These are phyloP conservation scores for Cyclostephanos tholiformis DNA, from an alignment of 108 stramenopile species.

Conservation along the genomic window DNA sequence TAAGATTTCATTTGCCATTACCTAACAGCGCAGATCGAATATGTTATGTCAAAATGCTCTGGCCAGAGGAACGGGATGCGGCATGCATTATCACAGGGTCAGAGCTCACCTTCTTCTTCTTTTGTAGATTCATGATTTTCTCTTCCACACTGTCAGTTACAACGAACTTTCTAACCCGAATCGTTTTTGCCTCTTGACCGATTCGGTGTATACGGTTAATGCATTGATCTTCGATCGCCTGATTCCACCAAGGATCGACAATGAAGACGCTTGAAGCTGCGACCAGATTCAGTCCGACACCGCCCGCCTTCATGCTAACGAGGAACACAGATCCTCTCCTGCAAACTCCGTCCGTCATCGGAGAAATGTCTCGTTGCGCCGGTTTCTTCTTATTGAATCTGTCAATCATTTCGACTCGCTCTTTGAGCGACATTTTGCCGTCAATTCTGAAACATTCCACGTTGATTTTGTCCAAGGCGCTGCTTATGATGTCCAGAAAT, in stretches of 20 bases:
- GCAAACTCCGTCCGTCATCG: neutral
- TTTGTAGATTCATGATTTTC: conserved; percentile 75
- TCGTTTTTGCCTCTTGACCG: conserved; percentile 73
- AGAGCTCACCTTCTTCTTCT: conserved; percentile 64
- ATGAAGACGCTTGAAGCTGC: conserved; percentile 79
- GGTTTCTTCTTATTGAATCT: conserved; percentile 56
- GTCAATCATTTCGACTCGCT: conserved; percentile 66
- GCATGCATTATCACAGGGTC: neutral
- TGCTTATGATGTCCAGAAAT: conserved; percentile 72
- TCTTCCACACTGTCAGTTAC: conserved; percentile 81
- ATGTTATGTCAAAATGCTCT: neutral
- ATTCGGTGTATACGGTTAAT: conserved; percentile 84
- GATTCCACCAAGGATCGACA: conserved; percentile 90
- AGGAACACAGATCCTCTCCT: conserved; percentile 71
- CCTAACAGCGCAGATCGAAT: conserved; percentile 12
- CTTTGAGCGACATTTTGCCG: conserved; percentile 72
- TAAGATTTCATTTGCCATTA: conserved; percentile 67
- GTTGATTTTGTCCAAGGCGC: conserved; percentile 32
- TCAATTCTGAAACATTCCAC: conserved; percentile 71
- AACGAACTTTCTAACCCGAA: conserved; percentile 82
- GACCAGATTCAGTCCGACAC: conserved; percentile 79
- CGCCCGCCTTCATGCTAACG: conserved; percentile 83
- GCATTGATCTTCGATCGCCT: conserved; percentile 76
- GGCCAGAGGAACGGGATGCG: neutral
- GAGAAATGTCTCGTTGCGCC: neutral